These are phyloP conservation scores for Lyophyllum atratum DNA, from an alignment of 768 basidiomycete genomes.

Conservation along the genomic window DNA sequence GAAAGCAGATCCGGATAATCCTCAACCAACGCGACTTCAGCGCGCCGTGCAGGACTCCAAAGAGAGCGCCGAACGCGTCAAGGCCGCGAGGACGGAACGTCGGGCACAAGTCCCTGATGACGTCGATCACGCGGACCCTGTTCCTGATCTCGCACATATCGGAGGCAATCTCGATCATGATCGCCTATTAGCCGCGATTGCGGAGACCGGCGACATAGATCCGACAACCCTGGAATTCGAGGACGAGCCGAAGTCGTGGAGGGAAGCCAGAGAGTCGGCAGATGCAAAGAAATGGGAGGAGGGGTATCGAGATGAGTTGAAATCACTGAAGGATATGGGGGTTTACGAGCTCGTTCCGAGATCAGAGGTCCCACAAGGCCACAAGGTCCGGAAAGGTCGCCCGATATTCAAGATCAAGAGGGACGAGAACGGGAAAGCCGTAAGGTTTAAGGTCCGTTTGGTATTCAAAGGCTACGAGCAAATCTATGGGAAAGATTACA, in stretches of 20 bases:
- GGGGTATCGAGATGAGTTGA: background rate
- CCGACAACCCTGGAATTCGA: background rate
- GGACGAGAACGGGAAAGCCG: constrained; percentile 24
- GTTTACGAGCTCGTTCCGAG: constrained; percentile 9
- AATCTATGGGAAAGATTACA: constrained; percentile 3
- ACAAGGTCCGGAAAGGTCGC: background rate
- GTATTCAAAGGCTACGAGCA: constrained; percentile 37
- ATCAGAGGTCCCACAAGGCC: background rate
- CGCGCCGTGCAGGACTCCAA: constrained; percentile 1
- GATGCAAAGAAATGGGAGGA: background rate
- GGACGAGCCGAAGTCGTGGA: background rate
- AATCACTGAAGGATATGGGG: constrained; percentile 7
- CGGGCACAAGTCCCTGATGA: background rate
- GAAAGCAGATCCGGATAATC: background rate
- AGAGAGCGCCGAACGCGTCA: background rate
- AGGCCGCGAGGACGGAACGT: background rate
- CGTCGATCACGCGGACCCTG: background rate
- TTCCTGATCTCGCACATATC: background rate
- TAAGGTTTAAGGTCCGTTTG: constrained; percentile 31
- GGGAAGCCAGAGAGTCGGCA: background rate
- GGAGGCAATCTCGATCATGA: background rate
- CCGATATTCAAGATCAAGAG: constrained; percentile 25
- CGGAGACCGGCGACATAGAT: background rate
- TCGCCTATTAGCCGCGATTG: background rate
- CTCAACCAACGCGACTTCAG: background rate